Evolutionary conservation across 257 asterid genomes (phyloP).

Genomic region (Vinca minor): DNA sequence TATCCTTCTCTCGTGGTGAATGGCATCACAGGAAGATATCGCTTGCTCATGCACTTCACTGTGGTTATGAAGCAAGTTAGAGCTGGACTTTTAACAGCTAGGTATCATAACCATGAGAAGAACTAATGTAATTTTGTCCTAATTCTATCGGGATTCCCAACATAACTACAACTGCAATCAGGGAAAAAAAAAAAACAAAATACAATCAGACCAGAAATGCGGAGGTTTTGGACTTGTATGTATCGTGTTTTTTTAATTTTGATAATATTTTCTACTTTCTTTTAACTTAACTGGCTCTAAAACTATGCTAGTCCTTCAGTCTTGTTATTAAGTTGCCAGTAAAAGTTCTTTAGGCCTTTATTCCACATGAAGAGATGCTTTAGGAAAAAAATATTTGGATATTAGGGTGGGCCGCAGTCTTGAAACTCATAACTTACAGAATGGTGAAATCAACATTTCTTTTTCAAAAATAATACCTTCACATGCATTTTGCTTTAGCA

Average conservation of each 20-base stretch:
- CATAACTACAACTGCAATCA: not conserved
- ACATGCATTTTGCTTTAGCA: not conserved
- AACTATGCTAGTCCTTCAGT: not conserved
- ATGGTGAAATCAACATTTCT: not conserved
- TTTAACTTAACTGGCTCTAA: not conserved
- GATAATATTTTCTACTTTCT: not conserved
- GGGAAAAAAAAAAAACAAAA: not conserved
- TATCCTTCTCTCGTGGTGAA: constrained; percentile 86
- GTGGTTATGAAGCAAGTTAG: constrained; percentile 27
- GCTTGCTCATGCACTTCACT: constrained; percentile 99
- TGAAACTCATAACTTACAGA: not conserved
- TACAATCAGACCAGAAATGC: not conserved
- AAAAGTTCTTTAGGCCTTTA: not conserved
- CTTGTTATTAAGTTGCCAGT: not conserved
- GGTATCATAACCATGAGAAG: constrained; percentile 17
- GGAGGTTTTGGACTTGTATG: not conserved
- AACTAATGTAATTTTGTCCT: constrained; percentile 12
- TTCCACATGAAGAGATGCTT: not conserved
- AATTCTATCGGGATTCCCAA: not conserved
- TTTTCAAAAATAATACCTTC: not conserved
- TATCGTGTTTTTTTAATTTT: not conserved
- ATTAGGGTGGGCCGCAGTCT: not conserved
- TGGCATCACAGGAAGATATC: constrained; percentile 65
- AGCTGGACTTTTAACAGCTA: constrained; percentile 13
- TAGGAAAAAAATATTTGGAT: not conserved